These are phyloP conservation scores for Hapsidospora chrysogenum DNA, from an alignment of 495 filamentous ascomycete species.

Conservation along the genomic window DNA sequence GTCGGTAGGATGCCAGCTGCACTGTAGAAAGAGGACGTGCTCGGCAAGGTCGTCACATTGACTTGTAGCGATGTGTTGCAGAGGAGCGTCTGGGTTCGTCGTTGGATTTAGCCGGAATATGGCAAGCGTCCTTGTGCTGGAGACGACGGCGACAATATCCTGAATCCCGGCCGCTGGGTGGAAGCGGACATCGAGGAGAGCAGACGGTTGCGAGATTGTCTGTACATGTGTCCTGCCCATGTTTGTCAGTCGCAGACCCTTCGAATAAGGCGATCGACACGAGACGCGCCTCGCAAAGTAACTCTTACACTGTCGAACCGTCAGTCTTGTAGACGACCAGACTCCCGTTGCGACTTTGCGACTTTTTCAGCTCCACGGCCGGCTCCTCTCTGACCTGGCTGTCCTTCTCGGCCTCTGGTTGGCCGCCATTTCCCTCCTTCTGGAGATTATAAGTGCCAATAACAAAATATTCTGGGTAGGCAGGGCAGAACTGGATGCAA, in stretches of 20 bases:
- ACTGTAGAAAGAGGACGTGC: constrained; percentile 47
- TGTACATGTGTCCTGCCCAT: constrained; percentile 21
- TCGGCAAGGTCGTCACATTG: constrained; percentile 20
- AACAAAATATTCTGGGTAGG: constrained; percentile 47
- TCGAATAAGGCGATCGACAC: no score
- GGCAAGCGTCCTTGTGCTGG: constrained; percentile 51
- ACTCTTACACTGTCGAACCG: no score
- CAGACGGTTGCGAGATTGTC: constrained; percentile 41
- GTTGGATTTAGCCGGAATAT: constrained; percentile 35
- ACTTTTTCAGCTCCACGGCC: no score
- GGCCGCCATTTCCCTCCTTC: constrained; percentile 25
- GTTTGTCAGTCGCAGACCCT: no score
- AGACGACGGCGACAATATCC: constrained; percentile 47
- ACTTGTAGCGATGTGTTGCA: constrained; percentile 16
- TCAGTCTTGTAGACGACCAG: constrained; percentile 47
- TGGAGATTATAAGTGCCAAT: constrained; percentile 78
- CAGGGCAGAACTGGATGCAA: constrained; percentile 68
- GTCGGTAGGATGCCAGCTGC: constrained; percentile 49
- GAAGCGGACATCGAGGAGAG: constrained; percentile 79
- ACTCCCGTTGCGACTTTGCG: constrained; percentile 65
- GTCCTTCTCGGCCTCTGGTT: constrained; percentile 9
- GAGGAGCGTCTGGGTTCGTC: constrained; percentile 7
- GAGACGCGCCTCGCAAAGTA: no score
- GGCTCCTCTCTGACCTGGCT: constrained; percentile 10
- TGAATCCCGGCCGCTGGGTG: constrained; percentile 31